These are phyloP conservation scores for Diphasiastrum complanatum DNA, from an alignment of 83 land plant species.

Conservation along the genomic window DNA sequence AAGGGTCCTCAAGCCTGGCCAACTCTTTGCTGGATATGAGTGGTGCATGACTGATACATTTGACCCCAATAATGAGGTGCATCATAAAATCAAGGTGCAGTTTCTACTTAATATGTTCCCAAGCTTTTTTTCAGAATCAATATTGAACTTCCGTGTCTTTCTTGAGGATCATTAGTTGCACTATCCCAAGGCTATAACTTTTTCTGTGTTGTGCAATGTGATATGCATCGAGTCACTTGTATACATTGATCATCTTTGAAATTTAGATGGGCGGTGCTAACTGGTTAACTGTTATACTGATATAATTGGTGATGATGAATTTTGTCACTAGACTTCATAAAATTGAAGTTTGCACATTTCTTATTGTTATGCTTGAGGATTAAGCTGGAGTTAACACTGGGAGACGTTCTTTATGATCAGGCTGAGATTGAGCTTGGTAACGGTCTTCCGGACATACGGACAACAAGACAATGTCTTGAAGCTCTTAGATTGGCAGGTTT, in stretches of 20 bases:
- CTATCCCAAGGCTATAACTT: too few species aligned
- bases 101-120: too few species aligned
- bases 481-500: conserved; percentile 84
- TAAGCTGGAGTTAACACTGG: too few species aligned
- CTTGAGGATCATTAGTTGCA: too few species aligned
- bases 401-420: too few species aligned
- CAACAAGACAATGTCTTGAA: conserved; percentile 63
- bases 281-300: background rate
- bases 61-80: conserved; percentile 67
- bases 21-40: conserved; percentile 92
- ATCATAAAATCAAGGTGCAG: conserved; percentile 72
- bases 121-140: background rate
- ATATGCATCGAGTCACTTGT: too few species aligned
- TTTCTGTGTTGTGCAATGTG: too few species aligned
- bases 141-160: too few species aligned
- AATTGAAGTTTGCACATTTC: background rate
- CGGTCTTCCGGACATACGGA: conserved; percentile 90
- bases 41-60: conserved; percentile 95
- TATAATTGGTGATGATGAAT: background rate
- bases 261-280: too few species aligned
- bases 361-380: too few species aligned
- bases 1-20: conserved; percentile 93
- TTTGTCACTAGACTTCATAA: background rate
- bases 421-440: conserved; percentile 94
- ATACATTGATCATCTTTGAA: too few species aligned